Evolutionary conservation across 2,329 filamentous ascomycete species (phyloP), one percentile per base, ranked within the genome.

Genomic region (Pyricularia sp.): DNA sequence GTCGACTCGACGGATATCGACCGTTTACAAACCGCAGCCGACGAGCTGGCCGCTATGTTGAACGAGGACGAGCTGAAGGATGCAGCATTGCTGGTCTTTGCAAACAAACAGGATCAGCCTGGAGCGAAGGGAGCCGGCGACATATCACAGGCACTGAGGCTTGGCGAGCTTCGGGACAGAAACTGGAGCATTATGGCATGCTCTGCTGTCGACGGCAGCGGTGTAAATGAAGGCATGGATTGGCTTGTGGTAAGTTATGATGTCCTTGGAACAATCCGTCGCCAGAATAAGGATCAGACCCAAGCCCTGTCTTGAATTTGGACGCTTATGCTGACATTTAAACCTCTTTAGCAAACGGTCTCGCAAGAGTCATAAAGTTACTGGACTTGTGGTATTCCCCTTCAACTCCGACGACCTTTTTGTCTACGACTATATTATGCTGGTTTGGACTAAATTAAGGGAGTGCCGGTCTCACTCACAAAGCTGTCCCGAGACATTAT

Each of bases 101-200:
- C 95, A 76, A 99, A 99, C 83, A 99, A 99, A 83, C 95, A 99
- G 80, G 95, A 99, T 81, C 93, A 98, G 80, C 94, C 94, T 1
- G 95, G 95, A 23, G 94, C 95, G 66, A 97, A 97, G 81, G 95
- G 94, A 2, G 95, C 95, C 1, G 95, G 93, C 23, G 95, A 98
- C 79, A 99, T 99, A 72, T 97, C 92, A 69, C 94, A 98, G 81
- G 94, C 94, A 66, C 81, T 99, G 79, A 91, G 90, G 75, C 81
- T 99, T 73, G 94, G 93, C 68, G 93, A 97, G 80, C 82, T 99
- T 77, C 90, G 94, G 75, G 95, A 99, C 79, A 87, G 95, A 76
- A 99, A 98, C 84, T 99, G 95, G 95, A 98, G 93, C 80, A 99
- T 99, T 77, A 93, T 99, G 78, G 94, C 94, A 26, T 99, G 95